Evolutionary conservation across 1,139 yeast genomes (phyloP).

Genomic region (Saccharomyces hybrid): DNA sequence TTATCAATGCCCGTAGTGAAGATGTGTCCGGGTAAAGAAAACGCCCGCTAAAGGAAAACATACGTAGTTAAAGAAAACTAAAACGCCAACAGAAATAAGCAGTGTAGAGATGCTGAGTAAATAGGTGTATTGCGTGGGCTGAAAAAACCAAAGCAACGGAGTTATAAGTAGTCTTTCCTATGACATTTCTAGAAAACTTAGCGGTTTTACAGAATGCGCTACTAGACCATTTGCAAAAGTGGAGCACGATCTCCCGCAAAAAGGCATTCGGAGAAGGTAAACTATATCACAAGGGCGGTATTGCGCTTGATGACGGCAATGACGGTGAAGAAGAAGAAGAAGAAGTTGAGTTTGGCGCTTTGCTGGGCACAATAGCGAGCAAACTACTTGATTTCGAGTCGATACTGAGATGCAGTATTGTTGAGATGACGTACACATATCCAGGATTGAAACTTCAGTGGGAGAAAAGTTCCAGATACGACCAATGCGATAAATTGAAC

Average conservation of each 20-base stretch:
- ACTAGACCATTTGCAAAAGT: too few species aligned
- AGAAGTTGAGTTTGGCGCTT: slow-evolving; percentile 2
- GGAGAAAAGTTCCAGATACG: slow-evolving; percentile 6
- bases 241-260: neutral
- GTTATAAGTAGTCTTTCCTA: too few species aligned
- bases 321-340: neutral
- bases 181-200: too few species aligned
- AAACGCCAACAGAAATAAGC: too few species aligned
- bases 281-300: neutral
- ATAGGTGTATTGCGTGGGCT: too few species aligned
- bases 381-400: slow-evolving; percentile 11
- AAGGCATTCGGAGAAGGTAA: neutral
- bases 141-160: too few species aligned
- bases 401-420: slow-evolving; percentile 9
- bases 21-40: too few species aligned
- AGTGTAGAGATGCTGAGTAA: too few species aligned
- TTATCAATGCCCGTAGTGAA: too few species aligned
- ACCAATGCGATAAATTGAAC: slow-evolving; percentile 8
- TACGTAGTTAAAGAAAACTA: too few species aligned
- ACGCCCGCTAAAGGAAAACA: too few species aligned
- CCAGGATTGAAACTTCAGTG: slow-evolving; percentile 12
- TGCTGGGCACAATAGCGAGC: neutral
- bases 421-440: slow-evolving; percentile 12
- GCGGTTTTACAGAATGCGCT: too few species aligned
- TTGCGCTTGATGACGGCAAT: neutral